Conservation (phyloP, 2,329 filamentous ascomycete species). For the Penicillium polonicum region DNA sequence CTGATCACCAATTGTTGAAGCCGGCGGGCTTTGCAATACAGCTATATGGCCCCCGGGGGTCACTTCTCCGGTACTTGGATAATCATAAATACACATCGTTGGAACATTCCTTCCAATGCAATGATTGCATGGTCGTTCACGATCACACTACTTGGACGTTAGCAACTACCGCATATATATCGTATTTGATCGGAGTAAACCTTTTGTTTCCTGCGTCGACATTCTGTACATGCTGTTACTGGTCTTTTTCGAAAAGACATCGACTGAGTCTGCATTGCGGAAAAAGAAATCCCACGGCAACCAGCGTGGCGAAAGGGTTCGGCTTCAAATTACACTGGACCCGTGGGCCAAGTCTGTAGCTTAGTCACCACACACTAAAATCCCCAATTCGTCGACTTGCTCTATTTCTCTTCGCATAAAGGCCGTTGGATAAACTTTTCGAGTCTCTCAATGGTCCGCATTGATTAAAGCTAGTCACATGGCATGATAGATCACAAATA, state of each 20-base stretch:
- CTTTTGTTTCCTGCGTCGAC: too few relatives aligned
- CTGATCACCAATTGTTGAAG: too few relatives aligned
- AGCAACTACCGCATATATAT: background rate
- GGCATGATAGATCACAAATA: background rate
- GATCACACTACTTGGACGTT: background rate
- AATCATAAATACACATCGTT: background rate
- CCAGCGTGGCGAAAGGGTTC: too few relatives aligned
- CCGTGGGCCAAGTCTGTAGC: too few relatives aligned
- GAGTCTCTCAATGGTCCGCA: background rate
- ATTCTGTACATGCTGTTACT: too few relatives aligned
- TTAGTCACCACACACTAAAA: too few relatives aligned
- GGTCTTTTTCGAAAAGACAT: too few relatives aligned
- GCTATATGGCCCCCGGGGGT: background rate
- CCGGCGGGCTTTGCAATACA: background rate
- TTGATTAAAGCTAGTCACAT: background rate
- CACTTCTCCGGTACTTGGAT: background rate
- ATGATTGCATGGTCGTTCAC: background rate
- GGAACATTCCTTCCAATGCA: background rate
- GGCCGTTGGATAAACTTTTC: background rate
- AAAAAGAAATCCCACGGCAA: too few relatives aligned
- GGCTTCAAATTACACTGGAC: too few relatives aligned
- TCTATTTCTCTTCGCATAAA: background rate
- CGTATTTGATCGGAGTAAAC: too few relatives aligned
- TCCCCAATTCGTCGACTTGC: too few relatives aligned
- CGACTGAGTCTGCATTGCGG: too few relatives aligned